phyloP scores from a whole-genome alignment of 164 flowering plant genomes.

The Cinnamomum micranthum region DNA sequence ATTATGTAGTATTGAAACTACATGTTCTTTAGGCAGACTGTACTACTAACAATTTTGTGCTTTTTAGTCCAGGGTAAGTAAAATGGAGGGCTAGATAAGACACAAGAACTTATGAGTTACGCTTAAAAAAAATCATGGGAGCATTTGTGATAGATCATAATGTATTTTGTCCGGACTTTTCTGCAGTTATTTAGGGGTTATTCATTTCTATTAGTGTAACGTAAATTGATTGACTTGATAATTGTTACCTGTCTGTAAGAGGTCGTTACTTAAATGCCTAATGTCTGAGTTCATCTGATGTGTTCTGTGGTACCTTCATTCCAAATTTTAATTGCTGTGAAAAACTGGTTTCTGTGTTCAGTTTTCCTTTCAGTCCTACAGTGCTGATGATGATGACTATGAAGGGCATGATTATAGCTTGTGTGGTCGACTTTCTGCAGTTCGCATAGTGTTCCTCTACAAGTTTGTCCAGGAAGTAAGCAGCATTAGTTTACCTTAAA shows the following conservation, averaged over 20 bases:
- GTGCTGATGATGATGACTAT: slow-evolving; percentile 88
- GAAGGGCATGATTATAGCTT: slow-evolving; percentile 94
- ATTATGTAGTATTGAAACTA: too few species aligned
- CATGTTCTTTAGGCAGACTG: too few species aligned
- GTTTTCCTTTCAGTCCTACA: slow-evolving; percentile 83
- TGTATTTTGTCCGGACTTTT: too few species aligned
- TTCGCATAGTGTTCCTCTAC: slow-evolving; percentile 91
- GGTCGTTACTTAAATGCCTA: not conserved
- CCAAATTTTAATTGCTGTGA: not conserved
- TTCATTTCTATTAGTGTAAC: too few species aligned
- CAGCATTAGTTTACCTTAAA: not conserved
- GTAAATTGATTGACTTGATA: not conserved
- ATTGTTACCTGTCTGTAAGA: not conserved
- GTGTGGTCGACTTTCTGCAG: slow-evolving; percentile 81
- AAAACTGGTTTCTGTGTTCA: slow-evolving; percentile 19
- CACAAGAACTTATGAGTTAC: too few species aligned
- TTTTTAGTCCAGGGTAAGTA: too few species aligned
- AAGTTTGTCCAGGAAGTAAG: slow-evolving; percentile 94
- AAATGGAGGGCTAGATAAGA: too few species aligned
- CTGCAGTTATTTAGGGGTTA: too few species aligned
- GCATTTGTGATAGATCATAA: too few species aligned
- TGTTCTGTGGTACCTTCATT: not conserved
- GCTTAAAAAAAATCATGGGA: too few species aligned
- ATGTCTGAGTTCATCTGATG: not conserved
- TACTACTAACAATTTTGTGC: too few species aligned